These are phyloP conservation scores for Trichosphaerium sp. DNA, from an alignment of 78 protist genomes.

Conservation along the genomic window DNA sequence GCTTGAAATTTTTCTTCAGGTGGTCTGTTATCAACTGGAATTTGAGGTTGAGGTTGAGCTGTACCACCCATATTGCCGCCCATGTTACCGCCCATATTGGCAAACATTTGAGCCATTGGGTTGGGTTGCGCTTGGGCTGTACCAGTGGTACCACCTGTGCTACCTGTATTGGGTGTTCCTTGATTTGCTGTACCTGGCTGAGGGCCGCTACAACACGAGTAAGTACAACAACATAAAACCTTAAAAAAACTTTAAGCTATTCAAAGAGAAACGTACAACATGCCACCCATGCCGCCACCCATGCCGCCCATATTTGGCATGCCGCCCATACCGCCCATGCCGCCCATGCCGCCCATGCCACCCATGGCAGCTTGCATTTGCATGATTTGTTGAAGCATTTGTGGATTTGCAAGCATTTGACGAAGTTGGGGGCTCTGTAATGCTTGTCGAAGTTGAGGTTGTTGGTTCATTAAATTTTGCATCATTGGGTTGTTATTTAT, in stretches of 20 bases:
- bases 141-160: not conserved
- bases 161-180: not conserved
- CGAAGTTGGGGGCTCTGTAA: constrained; percentile 20
- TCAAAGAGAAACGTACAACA: too few species aligned
- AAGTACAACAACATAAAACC: too few species aligned
- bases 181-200: not conserved
- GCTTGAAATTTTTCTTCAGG: constrained; percentile 25
- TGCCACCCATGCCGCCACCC: too few species aligned
- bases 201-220: too few species aligned
- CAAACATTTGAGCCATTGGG: not conserved
- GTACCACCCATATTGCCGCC: not conserved
- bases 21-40: constrained; percentile 13
- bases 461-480: not conserved
- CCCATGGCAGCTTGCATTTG: constrained; percentile 48
- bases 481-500: constrained; percentile 36
- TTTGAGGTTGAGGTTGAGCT: not conserved
- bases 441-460: not conserved
- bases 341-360: constrained; percentile 35
- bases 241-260: too few species aligned
- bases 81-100: not conserved
- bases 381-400: constrained; percentile 44
- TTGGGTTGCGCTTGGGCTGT: not conserved
- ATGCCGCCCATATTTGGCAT: constrained; percentile 18
- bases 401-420: constrained; percentile 36
- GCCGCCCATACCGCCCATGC: constrained; percentile 31